Base-by-base conservation (phyloP, 352 stramenopile species). In the Phytopythium oedochilum region DNA sequence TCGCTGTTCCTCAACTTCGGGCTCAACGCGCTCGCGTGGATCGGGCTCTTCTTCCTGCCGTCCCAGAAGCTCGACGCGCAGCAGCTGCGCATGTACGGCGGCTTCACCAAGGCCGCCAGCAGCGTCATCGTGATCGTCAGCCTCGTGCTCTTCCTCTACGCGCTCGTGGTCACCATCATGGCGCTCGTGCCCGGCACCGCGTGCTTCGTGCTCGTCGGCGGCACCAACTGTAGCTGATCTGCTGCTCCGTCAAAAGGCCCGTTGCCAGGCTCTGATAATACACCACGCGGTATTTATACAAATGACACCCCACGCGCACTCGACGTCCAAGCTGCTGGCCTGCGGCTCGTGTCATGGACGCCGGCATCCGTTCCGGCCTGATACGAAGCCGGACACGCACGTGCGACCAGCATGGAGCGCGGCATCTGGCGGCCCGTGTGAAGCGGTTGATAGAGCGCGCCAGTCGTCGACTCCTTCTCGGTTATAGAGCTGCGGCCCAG, bases 61-160 rank as follows among this genome's bases (percentile, higher is more conserved):
- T 70, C 69, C 10, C 80, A 90, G 57, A 90, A 90, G 60, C 69
- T 87, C 1, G 80, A 88, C 39, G 73, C 77, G 15, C 77, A 90
- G 64, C 78, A 87, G 48, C 51, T 87, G 29, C 80, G 73, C 28
- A 83, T 80, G 64, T 88, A 85, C 52, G 78, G 78, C 17, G 78
- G 80, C 23, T 90, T 84, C 53, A 88, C 75, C 23, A 71, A 75
- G 50, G 51, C 36, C 40, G 70, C 66, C 14, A 67, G 70, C 52
- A 55, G 54, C 2, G 63, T 22, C 14, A 71, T 75, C 40, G 44
- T 73, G 25, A 55, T 46, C 25, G 62, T 71, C 34, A 71, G 63
- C 35, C 46, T 73, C 18, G 63, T 61, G 17, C 53, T 78, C 1
- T 73, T 75, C 47, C 38, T 73, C 44, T 78, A 78, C 53, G 63